Percentiles rank a stretch among this genome's conserved stretches.
These are phyloP conservation scores for Rachicladosporium sp. DNA, from an alignment of 2,329 filamentous ascomycete species.

Conservation along the genomic window DNA sequence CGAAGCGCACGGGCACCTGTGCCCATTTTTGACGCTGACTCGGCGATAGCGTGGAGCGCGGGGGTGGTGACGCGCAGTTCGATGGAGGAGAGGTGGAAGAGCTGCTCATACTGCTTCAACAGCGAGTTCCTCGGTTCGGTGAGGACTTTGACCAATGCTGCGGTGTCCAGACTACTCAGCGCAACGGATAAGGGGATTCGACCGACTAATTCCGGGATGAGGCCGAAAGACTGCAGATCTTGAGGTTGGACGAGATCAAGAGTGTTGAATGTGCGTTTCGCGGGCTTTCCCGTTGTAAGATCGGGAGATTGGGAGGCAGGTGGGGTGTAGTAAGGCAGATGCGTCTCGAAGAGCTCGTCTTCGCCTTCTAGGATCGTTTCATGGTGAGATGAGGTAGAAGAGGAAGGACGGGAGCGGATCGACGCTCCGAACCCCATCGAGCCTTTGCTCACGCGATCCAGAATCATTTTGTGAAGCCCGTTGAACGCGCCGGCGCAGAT, in stretches of 20 bases:
- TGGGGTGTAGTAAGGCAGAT: conserved; percentile 40
- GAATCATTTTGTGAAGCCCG: conserved; percentile 74
- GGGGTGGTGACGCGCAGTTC: conserved; percentile 72
- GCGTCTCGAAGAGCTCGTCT: conserved; percentile 36
- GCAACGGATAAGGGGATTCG: conserved; percentile 84
- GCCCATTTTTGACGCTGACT: conserved; percentile 52
- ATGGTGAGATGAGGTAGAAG: conserved; percentile 34
- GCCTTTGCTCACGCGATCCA: conserved; percentile 73
- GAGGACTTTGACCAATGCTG: conserved; percentile 68
- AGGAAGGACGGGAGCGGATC: conserved; percentile 41
- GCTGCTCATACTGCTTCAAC: conserved; percentile 73
- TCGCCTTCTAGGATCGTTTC: conserved; percentile 50
- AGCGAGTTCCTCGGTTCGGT: conserved; percentile 87
- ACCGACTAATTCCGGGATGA: conserved; percentile 94
- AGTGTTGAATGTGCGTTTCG: conserved; percentile 54
- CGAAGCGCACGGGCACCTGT: conserved; percentile 51
- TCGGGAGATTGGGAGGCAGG: conserved; percentile 13
- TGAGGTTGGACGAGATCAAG: conserved; percentile 66
- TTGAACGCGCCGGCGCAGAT: conserved; percentile 94
- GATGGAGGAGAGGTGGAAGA: conserved; percentile 69
- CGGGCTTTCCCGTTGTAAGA: conserved; percentile 18
- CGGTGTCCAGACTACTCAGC: conserved; percentile 59
- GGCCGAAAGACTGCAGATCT: conserved; percentile 51
- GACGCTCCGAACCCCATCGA: conserved; percentile 87
- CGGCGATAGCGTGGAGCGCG: conserved; percentile 71